Conservation (phyloP, 176 grass and related monocot genomes). For the Lolium perenne region DNA sequence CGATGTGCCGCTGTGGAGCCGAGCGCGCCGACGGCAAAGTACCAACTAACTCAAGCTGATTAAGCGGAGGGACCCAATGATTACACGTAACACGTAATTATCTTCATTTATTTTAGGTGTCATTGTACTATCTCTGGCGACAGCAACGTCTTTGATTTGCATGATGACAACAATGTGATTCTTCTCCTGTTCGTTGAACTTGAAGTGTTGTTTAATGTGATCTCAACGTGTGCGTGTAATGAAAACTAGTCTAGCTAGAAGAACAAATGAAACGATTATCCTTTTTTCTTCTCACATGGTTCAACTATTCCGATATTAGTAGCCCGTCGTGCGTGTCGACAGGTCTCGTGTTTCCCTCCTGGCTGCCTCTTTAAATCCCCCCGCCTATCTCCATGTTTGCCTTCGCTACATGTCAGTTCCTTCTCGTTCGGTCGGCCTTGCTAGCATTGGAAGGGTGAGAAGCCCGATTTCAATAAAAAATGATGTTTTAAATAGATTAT, state of each 20-base stretch:
- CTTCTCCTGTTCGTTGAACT: background rate
- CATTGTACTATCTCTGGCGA: background rate
- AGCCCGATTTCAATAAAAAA: too few species aligned
- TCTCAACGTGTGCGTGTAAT: background rate
- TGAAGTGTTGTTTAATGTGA: background rate
- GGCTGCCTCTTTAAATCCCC: too few species aligned
- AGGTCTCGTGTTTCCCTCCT: too few species aligned
- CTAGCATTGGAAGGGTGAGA: too few species aligned
- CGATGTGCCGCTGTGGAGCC: background rate
- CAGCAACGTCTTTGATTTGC: slow-evolving; percentile 2
- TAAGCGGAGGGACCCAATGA: background rate
- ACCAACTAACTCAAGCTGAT: background rate
- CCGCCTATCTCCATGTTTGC: too few species aligned
- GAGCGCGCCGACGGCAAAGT: slow-evolving; percentile 5
- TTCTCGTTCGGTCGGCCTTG: too few species aligned
- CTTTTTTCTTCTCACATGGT: background rate
- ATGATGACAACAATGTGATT: background rate
- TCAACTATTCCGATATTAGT: background rate
- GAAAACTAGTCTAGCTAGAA: background rate
- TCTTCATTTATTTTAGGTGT: background rate
- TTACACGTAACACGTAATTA: background rate
- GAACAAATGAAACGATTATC: background rate
- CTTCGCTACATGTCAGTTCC: too few species aligned
- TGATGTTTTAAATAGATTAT: too few species aligned
- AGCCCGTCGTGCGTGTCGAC: too few species aligned